Evolutionary conservation across 306 rosid genomes (phyloP).

Genomic region (Purshia tridentata): DNA sequence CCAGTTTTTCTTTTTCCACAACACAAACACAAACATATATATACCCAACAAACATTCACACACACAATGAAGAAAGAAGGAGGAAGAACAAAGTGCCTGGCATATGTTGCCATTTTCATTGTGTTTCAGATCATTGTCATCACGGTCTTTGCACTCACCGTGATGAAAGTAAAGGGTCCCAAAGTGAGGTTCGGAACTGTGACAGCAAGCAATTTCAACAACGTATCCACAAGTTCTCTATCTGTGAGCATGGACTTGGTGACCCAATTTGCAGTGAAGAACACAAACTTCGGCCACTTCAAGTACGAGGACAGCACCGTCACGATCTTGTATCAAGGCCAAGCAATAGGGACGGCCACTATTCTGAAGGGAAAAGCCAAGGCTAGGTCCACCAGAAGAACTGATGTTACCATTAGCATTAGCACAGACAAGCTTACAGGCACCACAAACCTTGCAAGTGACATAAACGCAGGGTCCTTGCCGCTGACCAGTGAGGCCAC

Average conservation of each 20-base stretch:
- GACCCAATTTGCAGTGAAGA: conserved; percentile 27
- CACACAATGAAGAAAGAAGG: conserved; percentile 16
- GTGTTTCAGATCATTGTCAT: conserved; percentile 34
- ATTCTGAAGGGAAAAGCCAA: conserved; percentile 10
- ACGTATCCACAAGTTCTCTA: not conserved
- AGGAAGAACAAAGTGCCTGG: conserved; percentile 31
- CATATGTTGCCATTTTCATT: conserved; percentile 41
- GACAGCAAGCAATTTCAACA: not conserved
- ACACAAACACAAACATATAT: not conserved
- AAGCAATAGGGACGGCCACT: conserved; percentile 18
- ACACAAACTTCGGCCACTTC: conserved; percentile 36
- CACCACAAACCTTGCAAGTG: conserved; percentile 10
- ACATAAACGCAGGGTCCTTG: conserved; percentile 5
- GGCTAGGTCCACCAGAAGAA: conserved; percentile 24
- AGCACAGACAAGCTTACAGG: conserved; percentile 15
- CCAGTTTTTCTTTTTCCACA: not conserved
- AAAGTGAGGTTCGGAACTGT: conserved; percentile 15
- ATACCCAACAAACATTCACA: not conserved
- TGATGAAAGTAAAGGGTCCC: conserved; percentile 48
- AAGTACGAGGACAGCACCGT: conserved; percentile 24
- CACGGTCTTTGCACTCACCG: conserved; percentile 43
- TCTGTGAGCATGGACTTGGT: conserved; percentile 23
- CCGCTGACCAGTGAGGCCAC: conserved; percentile 29
- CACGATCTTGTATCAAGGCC: conserved; percentile 22
- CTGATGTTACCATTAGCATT: conserved; percentile 12